Evolutionary conservation across 2,329 filamentous ascomycete species (phyloP), one percentile per base, ranked within the genome.

Genomic region (Mycogone perniciosa): DNA sequence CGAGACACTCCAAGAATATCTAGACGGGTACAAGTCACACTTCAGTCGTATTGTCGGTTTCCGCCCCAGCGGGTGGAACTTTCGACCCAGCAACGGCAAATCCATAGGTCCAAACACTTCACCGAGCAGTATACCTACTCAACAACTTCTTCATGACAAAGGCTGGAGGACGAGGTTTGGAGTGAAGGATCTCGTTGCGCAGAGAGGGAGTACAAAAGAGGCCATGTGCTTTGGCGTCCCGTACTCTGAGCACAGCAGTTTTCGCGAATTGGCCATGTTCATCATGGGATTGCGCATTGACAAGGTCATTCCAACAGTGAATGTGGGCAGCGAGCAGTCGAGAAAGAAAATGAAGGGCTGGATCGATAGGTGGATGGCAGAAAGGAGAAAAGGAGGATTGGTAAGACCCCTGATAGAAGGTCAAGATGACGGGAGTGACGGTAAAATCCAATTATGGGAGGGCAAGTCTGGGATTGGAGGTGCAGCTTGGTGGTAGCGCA

Each of bases 231-330:
- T 95, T 59, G 91, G 89, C 1, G 93, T 97, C 2, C 93, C 93
- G 2, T 99, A 99, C 65, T 91, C 86, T 46, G 93, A 99, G 71
- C 93, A 99, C 67, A 93, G 88, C 66, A 95, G 88, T 55, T 99
- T 99, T 64, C 79, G 92, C 38, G 93, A 99, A 73, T 69, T 99
- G 64, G 92, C 89, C 0, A 85, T 97, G 79, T 99, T 99, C 64
- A 81, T 92, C 59, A 93, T 93, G 76, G 81, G 85, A 20, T 66
- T 99, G 66, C 75, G 88, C 51, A 95, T 99, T 57, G 90, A 92
- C 56, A 88, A 85, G 68, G 81, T 99, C 6, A 86, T 99, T 11
- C 93, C 93, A 0, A 99, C 93, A 0, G 93, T 99, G 4, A 97
- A 99, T 51, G 79, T 85, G 1, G 81, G 81, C 2, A 83, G 76